Evolutionary conservation across 805 yeast species (phyloP), one percentile per base, ranked within the genome.

Genomic region (Grigorovia humatica): DNA sequence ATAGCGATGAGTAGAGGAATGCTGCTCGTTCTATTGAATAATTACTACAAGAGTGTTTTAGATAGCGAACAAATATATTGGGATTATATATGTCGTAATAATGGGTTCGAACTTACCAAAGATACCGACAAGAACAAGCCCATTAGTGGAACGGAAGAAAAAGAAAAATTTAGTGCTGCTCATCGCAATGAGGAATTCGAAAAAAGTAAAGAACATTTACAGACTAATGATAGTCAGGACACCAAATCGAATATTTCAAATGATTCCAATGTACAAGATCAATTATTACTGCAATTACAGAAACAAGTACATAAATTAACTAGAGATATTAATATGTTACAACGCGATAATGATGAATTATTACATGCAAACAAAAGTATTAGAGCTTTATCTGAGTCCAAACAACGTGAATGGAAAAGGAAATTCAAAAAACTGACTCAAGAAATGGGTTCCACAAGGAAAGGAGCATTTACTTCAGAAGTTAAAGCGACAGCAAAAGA

Each of bases 221-320:
- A 32, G 8, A 30, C 32, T 9, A 30, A 30, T 7, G 32, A 30
- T 8, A 32, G 38, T 13, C 11, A 32, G 8, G 15, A 32, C 8
- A 32, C 38, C 15, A 23, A 23, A 23, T 23, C 27, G 27, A 23
- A 23, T 23, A 23, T 23, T 23, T 23, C 27, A 23, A 23, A 23
- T 23, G 38, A 32, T 32, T 13, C 38, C 38, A 32, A 32, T 13
- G 15, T 32, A 32, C 38, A 32, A 32, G 40, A 20, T 43, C 27
- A 64, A 48, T 73, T 70, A 49, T 66, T 66, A 48, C 49, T 64
- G n/a, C 44, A 59, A 4, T 56, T 71, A 27, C 73, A 70, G 54
- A 64, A 60, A 15, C 74, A 70, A 52, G 49, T 71, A 6, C 53
- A 64, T 15, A 67, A 62, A 51, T 48, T 72, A 30, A 68, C 64